Percentiles rank a stretch among this genome's conserved stretches.
Evolutionary conservation across 1,284 basidiomycete genomes (phyloP).

Genomic region (Marasmius fiardii): DNA sequence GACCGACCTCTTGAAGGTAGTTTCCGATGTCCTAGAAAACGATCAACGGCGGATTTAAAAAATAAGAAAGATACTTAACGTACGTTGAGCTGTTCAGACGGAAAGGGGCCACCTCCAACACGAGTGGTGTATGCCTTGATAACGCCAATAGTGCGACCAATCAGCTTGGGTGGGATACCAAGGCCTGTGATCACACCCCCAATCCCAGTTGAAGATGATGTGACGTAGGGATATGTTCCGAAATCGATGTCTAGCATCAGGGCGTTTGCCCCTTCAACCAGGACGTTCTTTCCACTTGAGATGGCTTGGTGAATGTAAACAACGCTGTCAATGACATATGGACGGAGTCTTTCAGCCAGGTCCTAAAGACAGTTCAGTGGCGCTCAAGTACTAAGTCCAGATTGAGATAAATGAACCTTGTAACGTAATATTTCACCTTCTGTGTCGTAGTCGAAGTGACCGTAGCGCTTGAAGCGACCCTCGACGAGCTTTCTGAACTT

Average conservation of each 20-base stretch:
- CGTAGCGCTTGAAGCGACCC: conserved; percentile 97
- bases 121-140: conserved; percentile 98
- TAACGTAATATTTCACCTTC: conserved; percentile 95
- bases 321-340: conserved; percentile 89
- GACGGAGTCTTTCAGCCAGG: conserved; percentile 83
- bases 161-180: conserved; percentile 86
- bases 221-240: conserved; percentile 97
- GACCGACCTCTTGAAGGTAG: conserved; percentile 92
- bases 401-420: conserved; percentile 46
- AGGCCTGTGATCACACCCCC: conserved; percentile 97
- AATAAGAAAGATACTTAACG: conserved; percentile 23
- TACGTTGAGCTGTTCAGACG: conserved; percentile 91
- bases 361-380: conserved; percentile 39
- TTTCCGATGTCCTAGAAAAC: conserved; percentile 66
- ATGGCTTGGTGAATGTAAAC: conserved; percentile 85
- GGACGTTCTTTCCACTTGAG: conserved; percentile 70
- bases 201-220: conserved; percentile 89
- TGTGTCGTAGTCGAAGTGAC: conserved; percentile 97
- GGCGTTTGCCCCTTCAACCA: conserved; percentile 97
- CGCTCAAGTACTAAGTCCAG: not conserved
- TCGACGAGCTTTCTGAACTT: conserved; percentile 98
- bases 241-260: conserved; percentile 98
- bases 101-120: conserved; percentile 97
- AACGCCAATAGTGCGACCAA: conserved; percentile 88
- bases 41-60: not conserved